These are phyloP conservation scores for Xanthoparmelia taractica DNA, from an alignment of 495 filamentous ascomycete genomes.

Conservation along the genomic window DNA sequence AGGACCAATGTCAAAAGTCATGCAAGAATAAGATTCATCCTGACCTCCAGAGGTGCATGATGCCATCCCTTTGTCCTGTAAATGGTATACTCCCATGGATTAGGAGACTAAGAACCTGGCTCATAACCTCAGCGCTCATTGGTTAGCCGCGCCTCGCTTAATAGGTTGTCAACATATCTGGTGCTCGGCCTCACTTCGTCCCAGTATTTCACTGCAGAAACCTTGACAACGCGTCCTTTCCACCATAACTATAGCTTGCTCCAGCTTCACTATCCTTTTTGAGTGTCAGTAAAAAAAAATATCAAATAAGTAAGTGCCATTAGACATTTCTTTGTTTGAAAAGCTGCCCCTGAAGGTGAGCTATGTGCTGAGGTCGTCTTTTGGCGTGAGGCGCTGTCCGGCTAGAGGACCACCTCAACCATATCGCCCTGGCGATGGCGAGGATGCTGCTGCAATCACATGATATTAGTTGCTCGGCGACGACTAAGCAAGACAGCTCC, in stretches of 20 bases:
- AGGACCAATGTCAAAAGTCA: neutral
- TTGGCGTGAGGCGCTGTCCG: neutral
- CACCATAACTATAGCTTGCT: neutral
- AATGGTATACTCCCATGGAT: neutral
- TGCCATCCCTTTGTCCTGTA: neutral
- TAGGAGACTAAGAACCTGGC: neutral
- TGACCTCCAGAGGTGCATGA: neutral
- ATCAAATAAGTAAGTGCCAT: neutral
- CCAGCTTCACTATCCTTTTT: neutral
- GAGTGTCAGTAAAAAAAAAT: neutral
- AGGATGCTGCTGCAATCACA: too few species aligned
- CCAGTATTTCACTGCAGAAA: neutral
- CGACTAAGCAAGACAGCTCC: neutral
- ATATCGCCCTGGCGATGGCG: neutral
- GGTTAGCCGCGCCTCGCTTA: neutral
- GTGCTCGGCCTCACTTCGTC: neutral
- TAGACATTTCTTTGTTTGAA: neutral
- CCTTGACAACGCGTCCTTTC: neutral
- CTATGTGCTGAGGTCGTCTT: neutral
- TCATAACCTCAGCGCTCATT: neutral
- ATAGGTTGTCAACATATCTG: neutral
- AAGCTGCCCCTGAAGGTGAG: neutral
- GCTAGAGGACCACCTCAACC: neutral
- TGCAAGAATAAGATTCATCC: neutral
- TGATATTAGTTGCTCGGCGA: neutral